Evolutionary conservation across 495 filamentous ascomycete genomes (phyloP), one percentile per base, ranked within the genome.

Genomic region (Pyronema omphalodes): DNA sequence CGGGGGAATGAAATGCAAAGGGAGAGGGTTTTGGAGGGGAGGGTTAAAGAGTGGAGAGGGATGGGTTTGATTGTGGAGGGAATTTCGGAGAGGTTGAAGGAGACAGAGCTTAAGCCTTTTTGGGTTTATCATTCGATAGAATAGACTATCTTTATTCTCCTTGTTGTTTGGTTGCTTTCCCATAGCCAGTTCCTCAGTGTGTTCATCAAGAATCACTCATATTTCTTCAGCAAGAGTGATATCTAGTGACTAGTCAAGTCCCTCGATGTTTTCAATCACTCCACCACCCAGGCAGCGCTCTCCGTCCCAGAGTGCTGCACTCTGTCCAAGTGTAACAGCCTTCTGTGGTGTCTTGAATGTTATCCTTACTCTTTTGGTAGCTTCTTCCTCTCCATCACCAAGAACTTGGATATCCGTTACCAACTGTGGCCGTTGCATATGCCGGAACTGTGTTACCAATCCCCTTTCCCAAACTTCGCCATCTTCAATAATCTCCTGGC

Each of bases 1-100:
- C 70, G 4, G 71, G 71, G 0, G 67, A 66, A 1, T 73, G 64
- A 56, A 73, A 75, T 66, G 70, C 69, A 5, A 54, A 43, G 9
- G 44, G 44, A 8, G 52, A 55, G 41, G 41, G 15, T 48, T n/a
- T 63, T 52, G 60, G 47, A 44, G 33, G 47, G 29, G 34, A 54
- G 29, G 18, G 58, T 58, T 19, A 56, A 23, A 17, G 44, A 29
- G 33, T 63, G 55, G 58, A 23, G 58, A 23, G 56, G 12, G 39
- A 52, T n/a, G 45, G 19, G 6, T 53, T 63, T 11, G 19, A 39
- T 61, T 36, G 34, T 61, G 7, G 58, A 58, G 44, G 56, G 48
- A 19, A 18, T 56, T 46, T 53, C 53, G 44, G 43, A 52, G 50
- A 43, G 36, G 51, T 50, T 69, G 37, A 43, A 54, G 49, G 51